Evolutionary conservation across 164 flowering plant genomes (phyloP), one percentile per base, ranked within the genome.

Genomic region (Malania oleifera): DNA sequence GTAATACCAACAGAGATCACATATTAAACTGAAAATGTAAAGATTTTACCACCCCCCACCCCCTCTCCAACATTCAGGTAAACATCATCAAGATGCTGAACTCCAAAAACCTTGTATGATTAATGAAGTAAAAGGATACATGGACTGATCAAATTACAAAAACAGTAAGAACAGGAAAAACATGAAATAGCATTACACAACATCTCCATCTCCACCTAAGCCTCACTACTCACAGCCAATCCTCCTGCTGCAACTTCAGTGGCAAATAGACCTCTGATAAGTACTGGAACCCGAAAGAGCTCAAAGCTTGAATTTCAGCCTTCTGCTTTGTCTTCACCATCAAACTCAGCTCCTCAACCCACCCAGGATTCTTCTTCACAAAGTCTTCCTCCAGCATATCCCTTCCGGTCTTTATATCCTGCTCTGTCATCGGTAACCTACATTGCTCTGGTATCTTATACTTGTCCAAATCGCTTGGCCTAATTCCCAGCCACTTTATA

Each of bases 341-440:
- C 68, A 87, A 57, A 59, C 48, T 79, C 75, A 86, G 63, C 74
- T 89, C 96, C 75, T 85, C 87, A 23, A 93, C 96, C 99, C 99
- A 93, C 23, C 88, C 93, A 0, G 90, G 87, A 68, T 93, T 93
- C 80, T 90, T 93, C 91, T 90, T 90, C 77, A 93, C 97, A 70
- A 93, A 93, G 71, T 93, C 99, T 78, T 93, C 97, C 82, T 90
- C 97, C 79, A 93, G 57, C 88, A 93, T 14, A 66, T 90, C 99
- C 77, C 82, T 88, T 57, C 99, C 99, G 0, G 97, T 85, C 81
- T 93, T 93, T 51, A 93, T 82, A 82, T 93, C 99, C 81, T 86
- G 90, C 75, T 93, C 98, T 0, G 89, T 86, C 99, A 93, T 93
- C 14, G 95, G 95, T 77, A 93, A 70, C 76, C 96, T 75, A 64